Evolutionary conservation across 129 eudicot genomes (phyloP).

Genomic region (Artemisia tridentata): DNA sequence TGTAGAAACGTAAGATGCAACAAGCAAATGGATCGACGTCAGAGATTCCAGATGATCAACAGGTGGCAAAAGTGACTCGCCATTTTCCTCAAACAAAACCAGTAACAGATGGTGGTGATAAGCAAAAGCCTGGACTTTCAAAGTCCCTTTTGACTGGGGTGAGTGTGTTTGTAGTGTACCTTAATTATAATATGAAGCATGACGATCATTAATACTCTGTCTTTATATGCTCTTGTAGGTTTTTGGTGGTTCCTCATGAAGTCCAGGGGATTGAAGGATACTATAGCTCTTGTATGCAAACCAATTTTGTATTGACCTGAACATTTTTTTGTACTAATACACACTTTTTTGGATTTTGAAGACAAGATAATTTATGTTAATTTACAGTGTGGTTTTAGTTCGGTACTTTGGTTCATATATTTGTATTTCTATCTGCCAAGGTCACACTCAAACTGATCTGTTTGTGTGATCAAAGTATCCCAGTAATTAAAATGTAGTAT

Average conservation of each 20-base stretch:
- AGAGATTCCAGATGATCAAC: conserved; percentile 34
- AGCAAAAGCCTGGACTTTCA: conserved; percentile 55
- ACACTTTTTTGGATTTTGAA: background rate
- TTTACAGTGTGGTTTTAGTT: background rate
- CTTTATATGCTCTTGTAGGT: conserved; percentile 36
- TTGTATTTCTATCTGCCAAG: background rate
- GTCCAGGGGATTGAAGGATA: conserved; percentile 19
- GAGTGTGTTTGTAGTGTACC: conserved; percentile 24
- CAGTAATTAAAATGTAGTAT: no score
- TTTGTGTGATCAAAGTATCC: no score
- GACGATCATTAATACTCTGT: background rate
- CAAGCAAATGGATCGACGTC: conserved; percentile 34
- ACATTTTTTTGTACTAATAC: background rate
- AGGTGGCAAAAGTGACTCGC: conserved; percentile 53
- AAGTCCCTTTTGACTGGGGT: conserved; percentile 68
- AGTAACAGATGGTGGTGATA: conserved; percentile 41
- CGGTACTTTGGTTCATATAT: background rate
- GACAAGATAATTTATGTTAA: background rate
- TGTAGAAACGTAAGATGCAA: conserved; percentile 73
- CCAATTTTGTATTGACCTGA: conserved; percentile 27
- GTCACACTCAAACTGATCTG: background rate
- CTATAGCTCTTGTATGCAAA: conserved; percentile 13
- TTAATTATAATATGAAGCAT: conserved; percentile 3
- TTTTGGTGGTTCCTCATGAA: conserved; percentile 42
- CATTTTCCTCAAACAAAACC: conserved; percentile 74